Evolutionary conservation across 1,284 basidiomycete species (phyloP), one percentile per base, ranked within the genome.

Genomic region (Naganishia cerealis): DNA sequence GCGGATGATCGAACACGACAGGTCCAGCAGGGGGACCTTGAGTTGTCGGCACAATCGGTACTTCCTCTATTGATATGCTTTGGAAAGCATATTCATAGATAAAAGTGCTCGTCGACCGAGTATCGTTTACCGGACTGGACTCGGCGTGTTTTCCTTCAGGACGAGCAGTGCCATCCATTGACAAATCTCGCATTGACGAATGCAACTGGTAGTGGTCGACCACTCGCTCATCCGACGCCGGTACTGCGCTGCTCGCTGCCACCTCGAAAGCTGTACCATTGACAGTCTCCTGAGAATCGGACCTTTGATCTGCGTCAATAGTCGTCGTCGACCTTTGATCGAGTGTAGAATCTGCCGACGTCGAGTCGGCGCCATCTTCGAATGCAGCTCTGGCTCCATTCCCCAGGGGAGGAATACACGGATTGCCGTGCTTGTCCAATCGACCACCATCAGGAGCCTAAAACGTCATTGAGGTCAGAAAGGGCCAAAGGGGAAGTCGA

Each of bases 361-460:
- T 36, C 16, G 61, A 59, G 16, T 29, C 48, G 6, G 56, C 63
- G 21, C 33, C 33, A 1, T 29, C 36, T 18, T 56, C 55, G 15
- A 72, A 62, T 18, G 79, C 79, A 38, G 77, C 77, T 57, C 74
- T 71, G 67, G 78, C 76, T 42, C 80, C 80, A 72, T 79, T 79
- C 3, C 80, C 80, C 10, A 74, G 66, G 4, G 77, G 75, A 0
- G 80, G 78, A 67, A 75, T 63, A 63, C 73, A 76, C 9, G 62
- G 43, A 54, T 76, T 68, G 21, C 78, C 79, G n/a, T 78, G 66
- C 36, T 71, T 65, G 71, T 78, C 75, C 12, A 77, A 66, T 9
- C 80, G 76, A 7, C 72, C 72, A 12, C 80, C 80, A 65, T 80
- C 77, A 2, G 71, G 67, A 0, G 77, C 73, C 75, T 76, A 55